phyloP scores from a whole-genome alignment of 2,329 filamentous ascomycete genomes.

The Diplodia mutila region DNA sequence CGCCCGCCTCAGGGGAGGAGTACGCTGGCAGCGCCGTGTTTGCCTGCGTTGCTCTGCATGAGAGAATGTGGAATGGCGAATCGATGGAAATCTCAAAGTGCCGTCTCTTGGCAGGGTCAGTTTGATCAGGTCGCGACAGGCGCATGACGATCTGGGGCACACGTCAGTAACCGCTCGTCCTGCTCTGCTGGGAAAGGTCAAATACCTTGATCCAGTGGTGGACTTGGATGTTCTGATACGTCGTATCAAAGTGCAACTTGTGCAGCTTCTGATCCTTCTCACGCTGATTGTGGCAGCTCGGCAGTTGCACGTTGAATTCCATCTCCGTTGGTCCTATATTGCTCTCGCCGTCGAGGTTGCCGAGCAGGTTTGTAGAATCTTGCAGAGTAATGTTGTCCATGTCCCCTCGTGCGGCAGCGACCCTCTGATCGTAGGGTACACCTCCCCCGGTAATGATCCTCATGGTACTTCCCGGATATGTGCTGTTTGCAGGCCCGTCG shows the following conservation, averaged over 20 bases:
- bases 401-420: slow-evolving; percentile 57
- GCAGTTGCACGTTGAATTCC: slow-evolving; percentile 90
- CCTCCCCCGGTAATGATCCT: slow-evolving; percentile 80
- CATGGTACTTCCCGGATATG: slow-evolving; percentile 76
- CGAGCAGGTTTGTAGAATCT: slow-evolving; percentile 72
- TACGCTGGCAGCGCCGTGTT: slow-evolving; percentile 88
- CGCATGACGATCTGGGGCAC: slow-evolving; percentile 80
- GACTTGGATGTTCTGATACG: slow-evolving; percentile 90
- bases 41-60: slow-evolving; percentile 88
- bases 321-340: slow-evolving; percentile 89
- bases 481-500: slow-evolving; percentile 72
- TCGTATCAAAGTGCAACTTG: slow-evolving; percentile 84
- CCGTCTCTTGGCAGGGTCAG: slow-evolving; percentile 76
- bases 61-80: slow-evolving; percentile 90
- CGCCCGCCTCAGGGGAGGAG: slow-evolving; percentile 55
- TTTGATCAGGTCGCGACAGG: slow-evolving; percentile 79
- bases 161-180: not conserved
- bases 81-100: slow-evolving; percentile 98
- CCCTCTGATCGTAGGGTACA: slow-evolving; percentile 65
- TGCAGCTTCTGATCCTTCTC: slow-evolving; percentile 70
- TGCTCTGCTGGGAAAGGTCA: not conserved
- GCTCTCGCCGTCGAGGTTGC: slow-evolving; percentile 74
- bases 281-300: slow-evolving; percentile 82
- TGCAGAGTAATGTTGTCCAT: slow-evolving; percentile 56
- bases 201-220: slow-evolving; percentile 95